phyloP scores from a whole-genome alignment of 768 basidiomycete genomes.

The Russula lepida region DNA sequence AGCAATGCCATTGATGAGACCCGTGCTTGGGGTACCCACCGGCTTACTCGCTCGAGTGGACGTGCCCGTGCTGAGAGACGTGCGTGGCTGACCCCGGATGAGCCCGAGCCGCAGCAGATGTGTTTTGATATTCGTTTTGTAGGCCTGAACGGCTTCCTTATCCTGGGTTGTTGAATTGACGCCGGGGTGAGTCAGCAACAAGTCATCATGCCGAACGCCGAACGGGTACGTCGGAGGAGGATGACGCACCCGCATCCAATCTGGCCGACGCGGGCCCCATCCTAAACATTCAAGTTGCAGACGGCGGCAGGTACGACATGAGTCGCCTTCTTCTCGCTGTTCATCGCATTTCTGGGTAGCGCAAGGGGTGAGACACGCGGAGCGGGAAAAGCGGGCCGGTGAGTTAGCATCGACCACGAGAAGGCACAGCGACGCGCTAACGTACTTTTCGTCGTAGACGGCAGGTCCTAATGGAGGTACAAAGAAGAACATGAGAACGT shows the following conservation, averaged over 20 bases:
- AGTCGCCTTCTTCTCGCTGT: conserved; percentile 62
- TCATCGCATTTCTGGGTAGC: conserved; percentile 75
- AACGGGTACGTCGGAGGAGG: conserved; percentile 14
- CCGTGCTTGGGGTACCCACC: not conserved
- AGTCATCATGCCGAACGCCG: conserved; percentile 4
- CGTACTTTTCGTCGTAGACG: conserved; percentile 72
- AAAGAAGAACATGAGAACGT: not conserved
- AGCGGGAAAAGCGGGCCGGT: conserved; percentile 17
- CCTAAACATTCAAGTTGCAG: conserved; percentile 76
- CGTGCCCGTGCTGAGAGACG: conserved; percentile 37
- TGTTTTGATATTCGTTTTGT: conserved; percentile 79
- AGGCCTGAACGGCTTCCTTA: conserved; percentile 71
- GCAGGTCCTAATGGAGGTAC: conserved; percentile 55
- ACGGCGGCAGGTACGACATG: conserved; percentile 74
- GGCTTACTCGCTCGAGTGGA: conserved; percentile 23
- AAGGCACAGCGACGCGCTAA: conserved; percentile 1
- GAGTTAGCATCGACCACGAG: conserved; percentile 14
- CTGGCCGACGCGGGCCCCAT: conserved; percentile 79
- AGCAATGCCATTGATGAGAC: not conserved
- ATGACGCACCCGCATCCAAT: conserved; percentile 71
- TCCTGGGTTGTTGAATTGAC: conserved; percentile 41
- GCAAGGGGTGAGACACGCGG: not conserved
- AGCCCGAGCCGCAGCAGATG: conserved; percentile 69
- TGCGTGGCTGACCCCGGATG: conserved; percentile 74
- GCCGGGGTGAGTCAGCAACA: conserved; percentile 12